Evolutionary conservation across 306 rosid genomes (phyloP), one percentile per base, ranked within the genome.

Genomic region (Astragalus glycyphyllos): DNA sequence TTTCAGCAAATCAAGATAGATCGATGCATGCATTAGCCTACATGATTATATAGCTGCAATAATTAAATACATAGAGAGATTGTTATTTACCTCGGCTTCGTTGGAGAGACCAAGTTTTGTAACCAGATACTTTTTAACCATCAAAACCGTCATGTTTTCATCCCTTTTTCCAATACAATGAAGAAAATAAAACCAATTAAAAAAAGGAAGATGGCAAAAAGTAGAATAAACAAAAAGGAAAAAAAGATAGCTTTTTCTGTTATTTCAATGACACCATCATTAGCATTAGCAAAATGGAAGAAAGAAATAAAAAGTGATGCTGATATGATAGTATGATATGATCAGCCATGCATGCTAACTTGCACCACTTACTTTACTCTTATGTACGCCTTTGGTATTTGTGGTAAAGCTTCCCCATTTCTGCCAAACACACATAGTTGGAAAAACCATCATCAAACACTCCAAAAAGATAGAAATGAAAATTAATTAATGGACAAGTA

Each of bases 21-120:
- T 85, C 85, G 87, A 85, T 80, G 89, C 77, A 17, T 44, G 6
- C 40, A 5, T 35, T 35, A 26, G 31, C 31, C 31, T 26, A 26
- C 31, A 26, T 26, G 3, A 26, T 26, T 26, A 23, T 23, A 23
- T 7, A 71, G 11, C 16, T 20, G 16, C 50, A 50, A 12, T n/a
- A 41, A 64, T 60, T 60, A 40, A 49, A 26, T 26, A 26, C 31
- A 26, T 26, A 2, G 32, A 29, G 16, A 56, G 68, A 55, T 26
- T 26, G 50, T 14, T 59, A 68, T 2, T 47, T 65, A 85, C 92
- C 92, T 85, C 83, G 53, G 79, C 73, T 81, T 87, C 88, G 83
- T 83, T 79, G 85, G 89, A 81, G 80, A 87, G 92, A 73, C 88
- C 87, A 59, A 87, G 87, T 82, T 87, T 87, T 79, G 56, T 81